Percentiles rank a stretch among this genome's conserved stretches.
phyloP scores from a whole-genome alignment of 169 alveolate species.

The Perkinsus chesapeaki region DNA sequence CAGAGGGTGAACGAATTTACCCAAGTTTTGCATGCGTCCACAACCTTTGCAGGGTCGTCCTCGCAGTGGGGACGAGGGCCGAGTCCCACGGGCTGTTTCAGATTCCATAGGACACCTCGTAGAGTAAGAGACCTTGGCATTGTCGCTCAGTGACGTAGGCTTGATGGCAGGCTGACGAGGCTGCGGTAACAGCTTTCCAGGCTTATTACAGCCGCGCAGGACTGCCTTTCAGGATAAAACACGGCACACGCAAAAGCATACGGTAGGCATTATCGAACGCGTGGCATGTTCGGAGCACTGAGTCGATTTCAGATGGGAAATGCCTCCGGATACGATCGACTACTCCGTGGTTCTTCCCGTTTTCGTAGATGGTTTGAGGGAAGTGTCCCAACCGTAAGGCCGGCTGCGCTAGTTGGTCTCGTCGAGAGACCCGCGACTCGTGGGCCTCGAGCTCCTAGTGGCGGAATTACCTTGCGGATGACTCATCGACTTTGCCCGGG shows the following conservation, averaged over 20 bases:
- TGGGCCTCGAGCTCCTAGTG: too few relatives aligned
- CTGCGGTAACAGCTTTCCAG: neutral
- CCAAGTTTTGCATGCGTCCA: too few relatives aligned
- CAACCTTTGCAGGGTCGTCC: neutral
- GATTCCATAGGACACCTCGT: neutral
- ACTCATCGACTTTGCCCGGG: neutral
- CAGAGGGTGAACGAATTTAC: neutral
- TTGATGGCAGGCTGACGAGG: neutral
- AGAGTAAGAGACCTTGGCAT: neutral
- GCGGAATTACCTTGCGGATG: too few relatives aligned
- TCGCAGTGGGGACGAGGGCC: neutral
- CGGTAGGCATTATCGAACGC: too few relatives aligned
- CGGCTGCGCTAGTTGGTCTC: too few relatives aligned
- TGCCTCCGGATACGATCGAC: slow-evolving; percentile 68
- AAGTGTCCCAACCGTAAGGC: slow-evolving; percentile 76
- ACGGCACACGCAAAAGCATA: neutral
- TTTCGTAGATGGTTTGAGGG: slow-evolving; percentile 87
- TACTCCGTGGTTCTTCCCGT: slow-evolving; percentile 83
- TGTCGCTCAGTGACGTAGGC: neutral
- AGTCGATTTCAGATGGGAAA: slow-evolving; percentile 68
- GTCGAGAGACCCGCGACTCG: too few relatives aligned
- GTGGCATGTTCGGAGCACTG: too few relatives aligned
- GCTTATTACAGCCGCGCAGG: neutral
- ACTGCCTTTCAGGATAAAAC: neutral
- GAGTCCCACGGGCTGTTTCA: neutral